Base-by-base conservation (phyloP, 805 yeast species). In the Komagataella phaffii region DNA sequence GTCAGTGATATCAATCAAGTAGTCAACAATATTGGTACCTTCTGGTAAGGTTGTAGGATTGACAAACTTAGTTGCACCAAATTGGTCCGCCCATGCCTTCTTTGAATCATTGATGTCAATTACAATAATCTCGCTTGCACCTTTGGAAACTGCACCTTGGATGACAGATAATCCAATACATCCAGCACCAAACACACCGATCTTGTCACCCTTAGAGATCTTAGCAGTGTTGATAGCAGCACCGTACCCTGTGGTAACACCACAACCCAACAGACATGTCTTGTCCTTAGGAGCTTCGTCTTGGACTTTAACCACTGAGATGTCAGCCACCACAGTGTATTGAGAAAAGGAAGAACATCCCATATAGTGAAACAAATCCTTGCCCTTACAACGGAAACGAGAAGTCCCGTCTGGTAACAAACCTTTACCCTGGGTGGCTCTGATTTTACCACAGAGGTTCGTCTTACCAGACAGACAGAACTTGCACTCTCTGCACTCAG, bases 351-450 rank as follows among this genome's bases (percentile, higher is more conserved):
- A 86, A 43, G 98, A 91, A 69, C 96, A 87, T 49, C 99, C 99
- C 99, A 93, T 93, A 69, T 88, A 93, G 70, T 93, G 98, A 61
- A 81, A 75, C 52, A 93, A 69, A 47, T 81, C 78, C 72, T 93
- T 77, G 58, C 99, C 99, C 63, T 83, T 81, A 65, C 85, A 81
- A 57, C 76, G 80, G 75, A 93, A 91, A 69, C 99, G 81, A 47
- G 86, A 69, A 50, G 99, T 91, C 18, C 98, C 99, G 66, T 93
- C 99, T 56, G 99, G 99, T 96, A 93, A 86, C 53, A 91, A 85
- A 67, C 99, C 99, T 64, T 87, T 84, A 66, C 99, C 98, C 69
- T 93, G 99, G 53, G 99, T 95, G 52, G 88, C 95, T 72, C 99
- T 83, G 59, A 93, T 91, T 61, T 95, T 77, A 56, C 93, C 88